Evolutionary conservation across 164 flowering plant species (phyloP).

Genomic region (Kalanchoe fedtschenkoi): DNA sequence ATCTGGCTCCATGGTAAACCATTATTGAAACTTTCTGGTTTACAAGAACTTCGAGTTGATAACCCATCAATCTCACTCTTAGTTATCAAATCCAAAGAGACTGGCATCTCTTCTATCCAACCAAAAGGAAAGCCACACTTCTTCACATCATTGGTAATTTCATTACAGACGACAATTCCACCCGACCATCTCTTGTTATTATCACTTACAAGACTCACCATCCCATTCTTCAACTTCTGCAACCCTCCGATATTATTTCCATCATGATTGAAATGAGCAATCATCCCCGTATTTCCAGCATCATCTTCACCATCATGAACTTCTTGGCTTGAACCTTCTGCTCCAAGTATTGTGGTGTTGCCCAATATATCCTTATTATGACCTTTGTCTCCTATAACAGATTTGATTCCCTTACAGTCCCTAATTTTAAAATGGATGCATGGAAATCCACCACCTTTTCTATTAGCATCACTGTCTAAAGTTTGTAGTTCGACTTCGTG

Average conservation of each 20-base stretch:
- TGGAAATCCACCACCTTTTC: no score
- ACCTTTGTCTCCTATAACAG: not conserved
- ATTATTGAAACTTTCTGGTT: not conserved
- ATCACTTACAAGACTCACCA: not conserved
- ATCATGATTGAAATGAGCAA: not conserved
- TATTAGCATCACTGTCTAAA: no score
- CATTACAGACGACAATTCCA: slow-evolving; percentile 5
- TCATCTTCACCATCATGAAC: not conserved
- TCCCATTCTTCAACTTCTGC: slow-evolving; percentile 2
- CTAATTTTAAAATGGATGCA: no score
- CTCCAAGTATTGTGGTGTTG: not conserved
- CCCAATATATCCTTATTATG: not conserved
- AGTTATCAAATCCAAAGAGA: not conserved
- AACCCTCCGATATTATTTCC: not conserved
- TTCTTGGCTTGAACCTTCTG: slow-evolving; percentile 3
- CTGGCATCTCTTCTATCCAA: not conserved
- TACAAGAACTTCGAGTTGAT: not conserved
- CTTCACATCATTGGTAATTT: not conserved
- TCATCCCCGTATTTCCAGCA: not conserved
- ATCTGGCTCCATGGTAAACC: not conserved
- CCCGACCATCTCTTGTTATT: not conserved
- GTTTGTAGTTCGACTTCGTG: no score
- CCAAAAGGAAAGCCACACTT: slow-evolving; percentile 9
- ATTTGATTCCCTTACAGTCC: no score
- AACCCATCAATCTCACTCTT: not conserved